These are phyloP conservation scores for Scutellaria barbata DNA, from an alignment of 257 asterid genomes.

Conservation along the genomic window DNA sequence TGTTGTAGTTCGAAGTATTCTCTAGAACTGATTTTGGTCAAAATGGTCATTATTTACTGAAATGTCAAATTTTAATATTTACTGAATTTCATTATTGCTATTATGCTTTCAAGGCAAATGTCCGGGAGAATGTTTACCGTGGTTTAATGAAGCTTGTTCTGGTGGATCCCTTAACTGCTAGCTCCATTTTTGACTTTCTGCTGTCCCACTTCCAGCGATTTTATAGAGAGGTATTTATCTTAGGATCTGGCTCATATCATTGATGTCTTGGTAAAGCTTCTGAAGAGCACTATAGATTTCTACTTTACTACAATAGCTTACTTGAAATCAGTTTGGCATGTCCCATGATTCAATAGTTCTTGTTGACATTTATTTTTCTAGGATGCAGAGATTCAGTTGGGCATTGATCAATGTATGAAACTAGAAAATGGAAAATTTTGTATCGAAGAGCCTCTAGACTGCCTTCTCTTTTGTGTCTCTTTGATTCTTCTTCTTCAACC, in stretches of 20 bases:
- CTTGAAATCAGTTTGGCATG: not conserved
- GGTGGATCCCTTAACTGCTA: constrained; percentile 68
- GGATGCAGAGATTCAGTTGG: constrained; percentile 66
- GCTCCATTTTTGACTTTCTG: constrained; percentile 67
- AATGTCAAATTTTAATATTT: too few species aligned
- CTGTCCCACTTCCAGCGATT: constrained; percentile 74
- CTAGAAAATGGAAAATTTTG: constrained; percentile 56
- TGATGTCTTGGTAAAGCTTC: not conserved
- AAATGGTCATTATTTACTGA: not conserved
- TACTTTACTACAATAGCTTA: constrained; percentile 24
- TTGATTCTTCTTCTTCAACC: constrained; percentile 90
- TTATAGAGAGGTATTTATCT: constrained; percentile 65
- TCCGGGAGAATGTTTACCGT: constrained; percentile 65
- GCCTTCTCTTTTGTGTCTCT: constrained; percentile 79
- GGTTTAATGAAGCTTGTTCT: constrained; percentile 80
- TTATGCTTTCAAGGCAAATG: constrained; percentile 59
- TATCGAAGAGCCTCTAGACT: constrained; percentile 83
- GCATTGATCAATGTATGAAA: constrained; percentile 61
- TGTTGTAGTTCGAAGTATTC: not conserved
- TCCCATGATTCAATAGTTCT: constrained; percentile 1
- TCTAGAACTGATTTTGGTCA: constrained; percentile 8
- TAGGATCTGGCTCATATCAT: constrained; percentile 18
- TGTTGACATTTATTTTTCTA: constrained; percentile 40
- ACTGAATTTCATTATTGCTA: constrained; percentile 11
- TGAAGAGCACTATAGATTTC: constrained; percentile 5